phyloP scores from a whole-genome alignment of 2,329 filamentous ascomycete species.

The Calycina herbarum region DNA sequence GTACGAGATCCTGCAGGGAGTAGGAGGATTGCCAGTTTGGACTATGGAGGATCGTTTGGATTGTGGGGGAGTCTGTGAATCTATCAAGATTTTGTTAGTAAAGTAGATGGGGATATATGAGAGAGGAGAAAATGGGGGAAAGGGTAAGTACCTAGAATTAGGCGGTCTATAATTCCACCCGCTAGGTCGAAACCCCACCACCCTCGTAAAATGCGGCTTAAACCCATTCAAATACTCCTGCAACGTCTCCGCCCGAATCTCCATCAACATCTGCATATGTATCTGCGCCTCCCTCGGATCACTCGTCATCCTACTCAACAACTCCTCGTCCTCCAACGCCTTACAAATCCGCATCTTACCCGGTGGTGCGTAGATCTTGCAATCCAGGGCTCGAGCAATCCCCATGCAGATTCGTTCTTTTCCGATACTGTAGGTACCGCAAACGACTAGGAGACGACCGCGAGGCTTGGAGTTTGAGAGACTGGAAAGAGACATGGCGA shows the following conservation, averaged over 20 bases:
- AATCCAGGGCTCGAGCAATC: slow-evolving; percentile 80
- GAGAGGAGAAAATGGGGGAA: not conserved
- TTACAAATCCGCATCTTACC: slow-evolving; percentile 81
- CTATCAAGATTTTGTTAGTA: slow-evolving; percentile 18
- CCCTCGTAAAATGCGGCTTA: slow-evolving; percentile 77
- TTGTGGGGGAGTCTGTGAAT: slow-evolving; percentile 60
- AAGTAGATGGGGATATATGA: not conserved
- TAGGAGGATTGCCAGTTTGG: slow-evolving; percentile 72
- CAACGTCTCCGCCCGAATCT: slow-evolving; percentile 87
- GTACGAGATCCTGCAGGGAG: slow-evolving; percentile 67
- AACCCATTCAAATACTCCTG: slow-evolving; percentile 83
- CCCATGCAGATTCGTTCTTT: slow-evolving; percentile 95
- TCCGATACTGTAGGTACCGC: slow-evolving; percentile 96
- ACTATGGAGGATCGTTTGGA: slow-evolving; percentile 64
- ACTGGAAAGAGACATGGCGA: slow-evolving; percentile 25
- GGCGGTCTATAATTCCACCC: slow-evolving; percentile 91
- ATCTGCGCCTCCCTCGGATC: slow-evolving; percentile 86
- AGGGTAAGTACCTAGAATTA: slow-evolving; percentile 49
- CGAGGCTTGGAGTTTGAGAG: slow-evolving; percentile 42
- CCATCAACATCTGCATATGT: slow-evolving; percentile 95
- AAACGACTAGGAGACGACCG: slow-evolving; percentile 81
- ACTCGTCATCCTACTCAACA: slow-evolving; percentile 73
- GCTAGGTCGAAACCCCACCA: slow-evolving; percentile 88
- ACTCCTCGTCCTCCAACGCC: slow-evolving; percentile 82
- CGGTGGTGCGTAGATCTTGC: slow-evolving; percentile 85